A percentile compares a stretch with the other conserved stretches of the same genome.
Conservation (phyloP, 108 stramenopile species). For the Seminavis robusta region DNA sequence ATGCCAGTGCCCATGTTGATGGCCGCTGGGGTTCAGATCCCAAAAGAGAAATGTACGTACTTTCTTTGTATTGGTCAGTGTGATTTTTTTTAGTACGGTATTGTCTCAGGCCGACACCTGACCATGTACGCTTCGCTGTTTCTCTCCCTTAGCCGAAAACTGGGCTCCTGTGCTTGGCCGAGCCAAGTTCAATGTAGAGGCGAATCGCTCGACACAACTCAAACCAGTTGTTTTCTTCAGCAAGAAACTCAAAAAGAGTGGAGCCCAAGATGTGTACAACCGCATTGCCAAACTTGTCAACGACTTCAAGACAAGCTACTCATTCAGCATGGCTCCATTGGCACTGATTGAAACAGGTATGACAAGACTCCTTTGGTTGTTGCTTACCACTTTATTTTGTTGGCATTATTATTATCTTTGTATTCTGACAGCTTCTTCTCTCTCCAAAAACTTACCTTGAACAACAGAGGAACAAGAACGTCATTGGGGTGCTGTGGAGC, state of each 20-base stretch:
- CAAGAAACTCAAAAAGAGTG: conserved; percentile 12
- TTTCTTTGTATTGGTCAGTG: too few relatives aligned
- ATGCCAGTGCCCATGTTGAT: conserved; percentile 42
- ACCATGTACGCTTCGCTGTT: too few relatives aligned
- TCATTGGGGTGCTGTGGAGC: conserved; percentile 44
- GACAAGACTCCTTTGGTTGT: too few relatives aligned
- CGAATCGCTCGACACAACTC: conserved; percentile 23
- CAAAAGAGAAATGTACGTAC: conserved; percentile 21
- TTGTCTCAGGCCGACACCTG: too few relatives aligned
- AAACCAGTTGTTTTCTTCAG: conserved; percentile 50
- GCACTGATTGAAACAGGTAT: conserved; percentile 33
- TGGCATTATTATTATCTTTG: too few relatives aligned
- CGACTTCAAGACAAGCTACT: conserved; percentile 33
- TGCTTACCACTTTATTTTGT: too few relatives aligned
- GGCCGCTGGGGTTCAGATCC: conserved; percentile 49
- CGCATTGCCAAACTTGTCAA: conserved; percentile 38
- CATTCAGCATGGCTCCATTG: conserved; percentile 31
- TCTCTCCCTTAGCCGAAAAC: too few relatives aligned
- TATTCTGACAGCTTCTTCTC: too few relatives aligned
- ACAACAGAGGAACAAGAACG: conserved; percentile 6
- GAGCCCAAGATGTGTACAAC: conserved; percentile 27
- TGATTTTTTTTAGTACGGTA: too few relatives aligned
- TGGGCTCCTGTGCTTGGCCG: conserved; percentile 47
- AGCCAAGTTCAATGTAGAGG: conserved; percentile 47
- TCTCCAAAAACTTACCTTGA: background rate